Evolutionary conservation across 176 grass and related monocot species (phyloP), one percentile per base, ranked within the genome.

Genomic region (Stipa capillata): DNA sequence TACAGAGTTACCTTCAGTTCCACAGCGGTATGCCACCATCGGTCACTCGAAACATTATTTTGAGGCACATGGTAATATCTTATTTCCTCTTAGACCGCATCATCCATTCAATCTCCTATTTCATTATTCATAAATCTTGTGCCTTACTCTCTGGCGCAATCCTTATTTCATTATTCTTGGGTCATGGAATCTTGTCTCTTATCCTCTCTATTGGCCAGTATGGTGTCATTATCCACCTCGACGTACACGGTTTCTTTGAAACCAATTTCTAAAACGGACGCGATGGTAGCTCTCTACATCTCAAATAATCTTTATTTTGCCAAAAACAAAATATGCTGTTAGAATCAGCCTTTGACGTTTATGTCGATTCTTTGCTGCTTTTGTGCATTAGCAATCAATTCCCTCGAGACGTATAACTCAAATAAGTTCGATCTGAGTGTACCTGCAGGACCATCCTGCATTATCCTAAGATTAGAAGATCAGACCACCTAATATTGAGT

Each of bases 391-490:
- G 20, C 15, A 48, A 40, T 21, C 64, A 24, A 76, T 61, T 45
- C 33, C 12, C 24, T 47, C 8, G 20, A 51, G 50, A 39, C 25
- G 24, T 73, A 35, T 31, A 25, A 34, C 61, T 41, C 23, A 68
- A 81, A 58, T 4, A 42, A 2, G 69, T 75, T 75, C 16, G 41
- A 5, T 75, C 50, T 68, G 69, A 57, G 70, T 80, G 84, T 86
- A 29, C 39, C 2, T 59, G 39, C 69, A 29, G 74, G 77, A 27
- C 29, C 68, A 47, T 60, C 33, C 73, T 69, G 64, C 64, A 28
- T 48, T 76, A 9, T 77, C 2, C 31, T 14, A 18, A 8, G 27
- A 47, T 35, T 23, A n/a, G n/a, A n/a, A 73, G 25, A 8, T 14
- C 6, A 45, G 7, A 24, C 41, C n/a, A 28, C 3, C 18, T 28